phyloP scores from a whole-genome alignment of 176 grass and related monocot genomes.

The Ensete ventricosum region DNA sequence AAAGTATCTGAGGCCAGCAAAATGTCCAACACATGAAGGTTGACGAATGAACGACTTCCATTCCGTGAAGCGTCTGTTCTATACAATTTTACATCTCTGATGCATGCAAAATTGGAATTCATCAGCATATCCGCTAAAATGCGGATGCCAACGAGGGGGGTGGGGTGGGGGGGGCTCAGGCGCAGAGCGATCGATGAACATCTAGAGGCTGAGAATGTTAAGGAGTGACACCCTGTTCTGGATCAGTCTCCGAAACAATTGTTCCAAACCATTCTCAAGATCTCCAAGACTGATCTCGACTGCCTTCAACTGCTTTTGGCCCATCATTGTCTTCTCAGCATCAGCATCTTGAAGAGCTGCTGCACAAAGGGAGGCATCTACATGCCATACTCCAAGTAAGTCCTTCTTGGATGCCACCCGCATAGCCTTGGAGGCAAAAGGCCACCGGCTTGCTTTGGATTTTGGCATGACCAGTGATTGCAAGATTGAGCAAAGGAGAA shows the following conservation, averaged over 20 bases:
- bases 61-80: not conserved
- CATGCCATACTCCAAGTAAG: not conserved
- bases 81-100: not conserved
- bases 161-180: too few relatives aligned
- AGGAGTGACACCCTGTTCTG: slow-evolving; percentile 22
- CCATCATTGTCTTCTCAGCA: not conserved
- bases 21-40: not conserved
- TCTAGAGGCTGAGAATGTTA: slow-evolving; percentile 16
- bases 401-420: not conserved
- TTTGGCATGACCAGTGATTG: not conserved
- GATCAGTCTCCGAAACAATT: slow-evolving; percentile 1
- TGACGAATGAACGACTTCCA: not conserved
- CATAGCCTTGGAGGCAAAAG: slow-evolving; percentile 4
- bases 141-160: slow-evolving; percentile 4
- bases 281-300: not conserved
- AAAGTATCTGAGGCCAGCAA: not conserved
- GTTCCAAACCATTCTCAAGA: slow-evolving; percentile 11
- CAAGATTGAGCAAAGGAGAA: slow-evolving; percentile 1
- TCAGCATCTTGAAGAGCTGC: not conserved
- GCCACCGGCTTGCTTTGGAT: not conserved
- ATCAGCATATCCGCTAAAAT: slow-evolving; percentile 10
- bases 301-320: not conserved
- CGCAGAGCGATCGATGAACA: too few relatives aligned
- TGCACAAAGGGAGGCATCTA: not conserved
- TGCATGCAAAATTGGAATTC: not conserved